Conservation (phyloP, 2,329 filamentous ascomycete genomes). For the Colletotrichum chrysophilum region DNA sequence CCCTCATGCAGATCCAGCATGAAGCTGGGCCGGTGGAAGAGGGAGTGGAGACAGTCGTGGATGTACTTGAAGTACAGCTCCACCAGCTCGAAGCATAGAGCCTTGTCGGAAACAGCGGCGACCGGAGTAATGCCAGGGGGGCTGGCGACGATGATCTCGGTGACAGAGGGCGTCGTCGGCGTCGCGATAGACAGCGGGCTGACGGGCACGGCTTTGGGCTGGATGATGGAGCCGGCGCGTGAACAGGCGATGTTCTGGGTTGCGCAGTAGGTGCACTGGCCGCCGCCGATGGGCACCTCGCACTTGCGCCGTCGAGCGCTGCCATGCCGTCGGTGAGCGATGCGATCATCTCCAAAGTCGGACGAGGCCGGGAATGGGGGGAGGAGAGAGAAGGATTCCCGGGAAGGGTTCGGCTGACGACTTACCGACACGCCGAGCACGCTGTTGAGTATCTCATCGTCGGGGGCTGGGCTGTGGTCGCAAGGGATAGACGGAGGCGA, state of each 20-base stretch:
- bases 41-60: slow-evolving; percentile 36
- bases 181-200: slow-evolving; percentile 13
- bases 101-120: slow-evolving; percentile 21
- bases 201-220: slow-evolving; percentile 19
- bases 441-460: slow-evolving; percentile 24
- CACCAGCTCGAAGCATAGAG: slow-evolving; percentile 27
- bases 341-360: background rate
- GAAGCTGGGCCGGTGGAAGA: slow-evolving; percentile 34
- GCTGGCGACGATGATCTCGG: slow-evolving; percentile 12
- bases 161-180: slow-evolving; percentile 10
- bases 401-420: background rate
- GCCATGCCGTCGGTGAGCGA: background rate
- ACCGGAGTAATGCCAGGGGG: slow-evolving; percentile 12
- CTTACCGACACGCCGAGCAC: slow-evolving; percentile 25
- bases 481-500: background rate
- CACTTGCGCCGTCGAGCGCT: slow-evolving; percentile 23
- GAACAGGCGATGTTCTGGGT: slow-evolving; percentile 22
- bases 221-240: slow-evolving; percentile 23
- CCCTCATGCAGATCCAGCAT: slow-evolving; percentile 27
- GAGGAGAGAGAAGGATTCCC: background rate
- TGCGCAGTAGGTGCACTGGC: slow-evolving; percentile 22
- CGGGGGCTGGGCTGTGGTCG: background rate
- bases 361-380: background rate
- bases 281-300: slow-evolving; percentile 19
- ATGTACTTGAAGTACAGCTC: slow-evolving; percentile 38